phyloP scores from a whole-genome alignment of 257 asterid species.

The Ophiorrhiza pumila region DNA sequence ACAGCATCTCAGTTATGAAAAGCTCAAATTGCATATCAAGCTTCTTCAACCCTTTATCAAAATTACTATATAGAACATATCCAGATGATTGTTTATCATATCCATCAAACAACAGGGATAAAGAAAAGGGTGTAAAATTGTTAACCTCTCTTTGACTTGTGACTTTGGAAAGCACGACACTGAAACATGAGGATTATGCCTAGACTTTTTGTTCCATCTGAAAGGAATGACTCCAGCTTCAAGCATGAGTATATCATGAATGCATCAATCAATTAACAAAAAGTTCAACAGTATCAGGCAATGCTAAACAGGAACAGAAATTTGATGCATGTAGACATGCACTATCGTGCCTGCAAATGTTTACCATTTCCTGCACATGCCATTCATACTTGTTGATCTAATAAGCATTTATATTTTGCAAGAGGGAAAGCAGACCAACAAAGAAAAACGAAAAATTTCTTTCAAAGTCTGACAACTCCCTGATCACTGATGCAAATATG shows the following conservation, averaged over 20 bases:
- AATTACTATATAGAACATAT: too few species aligned
- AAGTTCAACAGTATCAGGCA: neutral
- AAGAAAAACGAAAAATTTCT: neutral
- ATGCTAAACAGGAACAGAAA: neutral
- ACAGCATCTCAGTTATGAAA: neutral
- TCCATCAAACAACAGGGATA: too few species aligned
- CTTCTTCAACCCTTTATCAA: neutral
- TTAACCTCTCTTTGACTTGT: neutral
- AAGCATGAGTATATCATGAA: too few species aligned
- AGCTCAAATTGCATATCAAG: neutral
- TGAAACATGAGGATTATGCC: neutral
- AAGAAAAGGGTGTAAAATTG: too few species aligned
- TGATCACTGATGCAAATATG: constrained; percentile 2
- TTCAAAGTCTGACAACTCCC: neutral
- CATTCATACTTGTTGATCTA: neutral
- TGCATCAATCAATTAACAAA: neutral
- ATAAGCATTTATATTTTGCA: neutral
- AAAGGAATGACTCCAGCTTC: neutral
- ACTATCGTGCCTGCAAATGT: constrained; percentile 18
- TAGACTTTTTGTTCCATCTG: neutral
- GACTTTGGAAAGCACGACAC: neutral
- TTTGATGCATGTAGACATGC: constrained; percentile 8
- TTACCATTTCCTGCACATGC: constrained; percentile 22
- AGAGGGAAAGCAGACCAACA: neutral
- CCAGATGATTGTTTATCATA: too few species aligned